Base-by-base conservation (phyloP, 176 grass and related monocot genomes). In the Aegilops speltoides region DNA sequence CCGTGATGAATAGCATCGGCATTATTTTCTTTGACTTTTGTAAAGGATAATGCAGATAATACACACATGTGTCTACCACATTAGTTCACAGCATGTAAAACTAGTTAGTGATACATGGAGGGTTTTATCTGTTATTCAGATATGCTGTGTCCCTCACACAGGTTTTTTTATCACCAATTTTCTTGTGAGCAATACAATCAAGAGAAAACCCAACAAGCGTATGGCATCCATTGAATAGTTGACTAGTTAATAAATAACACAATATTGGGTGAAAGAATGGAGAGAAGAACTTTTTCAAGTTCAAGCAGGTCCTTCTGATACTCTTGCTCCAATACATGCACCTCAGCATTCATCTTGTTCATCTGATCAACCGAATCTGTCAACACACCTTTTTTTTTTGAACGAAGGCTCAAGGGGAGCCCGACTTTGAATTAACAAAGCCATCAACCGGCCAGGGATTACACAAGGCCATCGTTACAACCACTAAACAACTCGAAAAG, bases 281-380 rank as follows among this genome's bases (percentile, higher is more conserved):
- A 85, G 14, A 75, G 65, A 38, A 52, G 2, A 13, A 97, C 92
- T 75, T 91, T 52, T 32, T 88, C 78, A 89, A 79, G 75, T 33
- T 76, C 37, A 68, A 87, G 84, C 64, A 89, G 64, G 45, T 89
- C 86, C 6, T 91, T 94, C 62, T 91, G 60, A 26, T 93, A 97
- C 56, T 90, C 95, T 79, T 17, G 73, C 69, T 97, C 88, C 78
- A 97, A 41, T 29, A 79, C 36, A 16, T 82, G 82, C 78, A 94
- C 50, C 88, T 94, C 85, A 77, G 73, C 60, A 38, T 86, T 83
- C 17, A 84, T 54, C 14, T 14, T 73, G 67, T 64, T 86, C 38
- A 76, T 74, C 54, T 94, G 85, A 76, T 85, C 92, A 38, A 33
- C 68, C 72, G 89, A 63, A 61, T 56, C 86, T 82, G 89, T 89